Base-by-base conservation (phyloP, 805 yeast species). In the Saturnispora kantuleensis region DNA sequence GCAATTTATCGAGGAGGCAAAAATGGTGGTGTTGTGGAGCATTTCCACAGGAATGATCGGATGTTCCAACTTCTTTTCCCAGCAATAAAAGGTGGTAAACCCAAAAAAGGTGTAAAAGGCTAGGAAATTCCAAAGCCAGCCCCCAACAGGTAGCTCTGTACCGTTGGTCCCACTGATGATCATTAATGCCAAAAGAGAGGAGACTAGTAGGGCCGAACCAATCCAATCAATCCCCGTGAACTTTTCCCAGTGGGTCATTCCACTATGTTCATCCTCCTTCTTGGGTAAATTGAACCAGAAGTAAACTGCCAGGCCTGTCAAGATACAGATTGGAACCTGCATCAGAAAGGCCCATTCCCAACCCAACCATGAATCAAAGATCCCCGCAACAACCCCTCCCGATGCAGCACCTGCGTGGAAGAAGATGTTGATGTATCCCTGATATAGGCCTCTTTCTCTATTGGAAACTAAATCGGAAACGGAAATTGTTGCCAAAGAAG, bases 381-480 rank as follows among this genome's bases (percentile, higher is more conserved):
- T 50, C 1, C 88, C 87, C 28, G 82, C 84, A 35, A 77, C 55
- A 3, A 74, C 57, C 1, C 88, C 89, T 12, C 94, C 94, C 39
- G 73, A 59, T 0, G 83, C 80, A 2, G 86, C 80, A 4, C 96
- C 96, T 15, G 78, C 57, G 11, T 88, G 90, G 56, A 74, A 88
- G 35, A 77, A 77, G 15, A 87, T 68, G 58, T 87, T 87, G 31
- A 83, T 83, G 42, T 84, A 59, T 0, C 96, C 96, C 58, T 88
- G 96, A 60, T 76, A 85, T 29, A 84, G 60, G 1, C 94, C 95
- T 47, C 96, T 69, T 35, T 81, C 76, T 45, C 93, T 70, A 49
- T 83, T 70, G 2, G 93, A 79, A 26, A 88, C 80, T 39, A 85
- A 66, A 60, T 87, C 96, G 26, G 85, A 76, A 53, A 82, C 73